Base-by-base conservation (phyloP, 2,329 filamentous ascomycete genomes). In the Sclerotinia minor region DNA sequence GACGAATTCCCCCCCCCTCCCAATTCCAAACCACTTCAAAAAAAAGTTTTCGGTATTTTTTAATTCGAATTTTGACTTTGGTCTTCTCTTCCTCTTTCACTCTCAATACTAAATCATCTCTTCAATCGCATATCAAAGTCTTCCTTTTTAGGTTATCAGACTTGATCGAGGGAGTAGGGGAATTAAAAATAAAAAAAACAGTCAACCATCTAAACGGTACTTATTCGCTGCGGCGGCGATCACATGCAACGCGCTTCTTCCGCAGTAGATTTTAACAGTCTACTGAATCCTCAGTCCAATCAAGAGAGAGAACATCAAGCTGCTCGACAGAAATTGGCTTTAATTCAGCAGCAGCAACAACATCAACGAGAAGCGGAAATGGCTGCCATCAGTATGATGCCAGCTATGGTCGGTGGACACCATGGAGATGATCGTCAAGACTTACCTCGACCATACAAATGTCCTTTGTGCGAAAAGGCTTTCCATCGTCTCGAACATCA, bases 401-500 rank as follows among this genome's bases (percentile, higher is more conserved):
- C 74, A 19, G 67, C 71, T 19, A 73, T 75, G 71, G 73, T 73
- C 70, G 79, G 79, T 68, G 71, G 71, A 21, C 75, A 75, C 66
- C 73, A 75, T 57, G 72, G 69, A 21, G 76, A 76, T 21, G 74
- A 84, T 80, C 72, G 74, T 71, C 76, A 73, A 68, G 94, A 98
- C 80, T 87, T 98, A 65, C 95, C 95, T 69, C 89, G 95, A 67
- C 94, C 94, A 0, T 99, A 99, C 88, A 98, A 98, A 84, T 99
- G 94, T 80, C 94, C 94, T 70, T 87, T 99, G 71, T 99, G 95
- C 83, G 94, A 97, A 76, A 96, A 97, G 85, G 94, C 95, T 70
- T 99, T 99, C 82, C 95, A 98, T 84, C 92, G 95, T 71, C 85
- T 99, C 53, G 94, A 98, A 83, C 94, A 98, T 79, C 94, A 97